These are phyloP conservation scores for Diplotaxis tenuifolia DNA, from an alignment of 345 rosid genomes.

Conservation along the genomic window DNA sequence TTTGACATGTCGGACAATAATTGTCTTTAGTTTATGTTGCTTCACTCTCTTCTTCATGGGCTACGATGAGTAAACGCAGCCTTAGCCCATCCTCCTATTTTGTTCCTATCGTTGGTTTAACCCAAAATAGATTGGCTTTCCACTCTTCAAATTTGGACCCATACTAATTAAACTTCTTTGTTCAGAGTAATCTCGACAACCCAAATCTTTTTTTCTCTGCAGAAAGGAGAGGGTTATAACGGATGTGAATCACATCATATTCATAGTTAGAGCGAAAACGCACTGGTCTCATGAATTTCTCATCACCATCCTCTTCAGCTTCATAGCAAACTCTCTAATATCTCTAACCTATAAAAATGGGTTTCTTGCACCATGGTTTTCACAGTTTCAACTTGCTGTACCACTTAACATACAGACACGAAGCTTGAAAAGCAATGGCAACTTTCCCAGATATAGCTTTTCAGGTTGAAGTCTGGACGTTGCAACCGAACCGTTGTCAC, in stretches of 20 bases:
- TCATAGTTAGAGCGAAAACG: not conserved
- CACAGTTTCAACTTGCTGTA: not conserved
- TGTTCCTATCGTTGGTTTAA: not conserved
- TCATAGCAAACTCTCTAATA: not conserved
- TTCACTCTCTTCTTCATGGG: no score
- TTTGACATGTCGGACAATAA: no score
- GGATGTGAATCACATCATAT: not conserved
- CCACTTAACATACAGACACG: not conserved
- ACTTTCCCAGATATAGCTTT: not conserved
- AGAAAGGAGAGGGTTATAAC: no score
- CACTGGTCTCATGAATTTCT: not conserved
- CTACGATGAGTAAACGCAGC: no score
- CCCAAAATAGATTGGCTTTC: no score
- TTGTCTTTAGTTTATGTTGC: no score
- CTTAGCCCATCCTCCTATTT: not conserved
- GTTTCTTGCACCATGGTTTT: not conserved
- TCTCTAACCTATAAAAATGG: not conserved
- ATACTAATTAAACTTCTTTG: not conserved
- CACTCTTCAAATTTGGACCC: not conserved
- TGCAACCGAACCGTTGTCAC: no score
- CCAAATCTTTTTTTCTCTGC: not conserved
- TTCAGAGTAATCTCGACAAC: not conserved
- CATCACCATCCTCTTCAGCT: not conserved
- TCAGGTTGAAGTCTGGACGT: no score
- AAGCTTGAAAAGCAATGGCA: no score